Base-by-base conservation (phyloP, 164 flowering plant genomes). In the Piper longum region DNA sequence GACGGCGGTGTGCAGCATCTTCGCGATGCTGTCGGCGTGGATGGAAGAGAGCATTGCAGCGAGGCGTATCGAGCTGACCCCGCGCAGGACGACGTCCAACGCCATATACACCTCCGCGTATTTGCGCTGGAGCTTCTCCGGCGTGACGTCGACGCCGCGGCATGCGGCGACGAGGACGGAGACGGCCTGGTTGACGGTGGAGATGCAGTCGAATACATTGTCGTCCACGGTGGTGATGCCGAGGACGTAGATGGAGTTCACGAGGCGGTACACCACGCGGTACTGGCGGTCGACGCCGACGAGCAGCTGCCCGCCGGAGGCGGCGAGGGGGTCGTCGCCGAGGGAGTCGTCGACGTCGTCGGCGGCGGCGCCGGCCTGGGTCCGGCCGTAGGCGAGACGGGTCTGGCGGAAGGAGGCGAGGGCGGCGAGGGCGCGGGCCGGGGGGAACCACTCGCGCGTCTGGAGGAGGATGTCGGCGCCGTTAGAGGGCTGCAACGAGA, bases 381-480 rank as follows among this genome's bases (percentile, higher is more conserved):
- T 79, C 55, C 52, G 9, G 7, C 52, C 52, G 68, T 76, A 84
- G 63, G 87, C 74, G 14, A 78, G 76, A 56, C 95, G 95, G 14
- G 93, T 93, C 12, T 80, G 83, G 57, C 96, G 85, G 76, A 90
- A 93, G 61, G 89, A 76, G 58, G 92, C 78, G 61, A 91, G 80
- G 41, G 96, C 99, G 59, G 81, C 81, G 17, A 93, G 88, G 63
- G 99, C 97, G 18, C 97, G 78, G 0, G 99, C 82, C 0, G 97
- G 99, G 0, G 99, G 96, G 68, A 90, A 90, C 99, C 99, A 93
- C 72, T 90, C 99, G 0, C 99, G 88, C 64, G 99, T 85, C 64
- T 93, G 96, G 66, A 93, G 86, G 43, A 93, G 82, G 65, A 93
- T 78, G 72, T 93, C 99, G 65, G 89, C 76, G 64, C 97, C 99